A percentile compares a stretch with the other conserved stretches of the same genome.
Evolutionary conservation across 768 basidiomycete species (phyloP).

Genomic region (Neoboletus brunneissimus): DNA sequence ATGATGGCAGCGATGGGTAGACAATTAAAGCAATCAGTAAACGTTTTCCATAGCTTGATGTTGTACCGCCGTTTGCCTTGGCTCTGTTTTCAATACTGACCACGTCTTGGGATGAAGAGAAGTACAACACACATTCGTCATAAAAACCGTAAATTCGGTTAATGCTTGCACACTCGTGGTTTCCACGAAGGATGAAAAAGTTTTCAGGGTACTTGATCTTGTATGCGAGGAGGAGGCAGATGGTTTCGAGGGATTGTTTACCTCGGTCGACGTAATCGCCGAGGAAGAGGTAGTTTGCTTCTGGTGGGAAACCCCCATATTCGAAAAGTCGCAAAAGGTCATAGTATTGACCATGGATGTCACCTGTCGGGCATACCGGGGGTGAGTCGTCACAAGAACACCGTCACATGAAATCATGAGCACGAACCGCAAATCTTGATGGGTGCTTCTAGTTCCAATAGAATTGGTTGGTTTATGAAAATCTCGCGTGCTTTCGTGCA

Average conservation of each 20-base stretch:
- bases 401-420: not conserved
- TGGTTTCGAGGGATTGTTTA: constrained; percentile 99
- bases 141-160: constrained; percentile 99
- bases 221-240: constrained; percentile 97
- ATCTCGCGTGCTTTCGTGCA: constrained; percentile 99
- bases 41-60: constrained; percentile 99
- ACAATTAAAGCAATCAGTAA: constrained; percentile 99
- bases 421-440: constrained; percentile 98
- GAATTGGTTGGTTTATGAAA: constrained; percentile 98
- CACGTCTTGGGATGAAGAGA: not conserved
- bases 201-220: constrained; percentile 99
- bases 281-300: constrained; percentile 99
- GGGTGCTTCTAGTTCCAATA: constrained; percentile 96
- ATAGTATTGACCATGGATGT: constrained; percentile 99
- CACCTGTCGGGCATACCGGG: constrained; percentile 53
- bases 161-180: constrained; percentile 99
- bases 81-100: constrained; percentile 11
- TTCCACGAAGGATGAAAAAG: constrained; percentile 98
- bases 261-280: constrained; percentile 99
- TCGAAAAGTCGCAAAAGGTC: constrained; percentile 97
- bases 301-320: constrained; percentile 98
- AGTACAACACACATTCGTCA: constrained; percentile 83
- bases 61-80: constrained; percentile 99
- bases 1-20: constrained; percentile 99
- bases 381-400: constrained; percentile 22